Base-by-base conservation (phyloP, 2,329 filamentous ascomycete genomes). In the Albophoma yamanashiensis region DNA sequence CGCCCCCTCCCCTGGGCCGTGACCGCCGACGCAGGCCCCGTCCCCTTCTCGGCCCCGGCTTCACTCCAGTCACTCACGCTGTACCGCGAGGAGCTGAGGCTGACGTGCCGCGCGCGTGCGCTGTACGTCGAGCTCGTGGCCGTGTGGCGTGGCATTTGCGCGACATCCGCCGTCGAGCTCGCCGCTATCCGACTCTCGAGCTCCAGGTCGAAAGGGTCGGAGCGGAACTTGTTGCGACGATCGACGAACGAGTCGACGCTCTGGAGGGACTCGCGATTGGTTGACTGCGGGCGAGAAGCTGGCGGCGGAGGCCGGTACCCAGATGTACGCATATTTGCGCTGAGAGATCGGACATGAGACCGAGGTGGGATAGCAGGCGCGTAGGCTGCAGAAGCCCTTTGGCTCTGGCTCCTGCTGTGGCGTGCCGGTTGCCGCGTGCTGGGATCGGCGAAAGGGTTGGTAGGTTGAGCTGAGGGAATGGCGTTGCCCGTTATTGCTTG, bases 181-280 rank as follows among this genome's bases (percentile, higher is more conserved):
- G 67, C 63, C 43, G 61, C 47, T 12, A 65, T 31, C 9, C 62
- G 65, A 42, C 62, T 63, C 58, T 71, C 68, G 15, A 74, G 63
- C 67, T 87, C 84, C n/a, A 87, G 75, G 64, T 88, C 85, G 66
- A 87, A 87, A 1, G 83, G 84, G 64, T 87, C 84, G 1, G 83
- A 86, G 53, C 83, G 81, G 68, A 85, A 83, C 66, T 83, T 84
- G 66, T 80, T 80, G 59, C 80, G 78, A 20, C 75, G 72, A 7
- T 73, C 76, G 53, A 75, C 76, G 53, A 79, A 75, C n/a, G 75
- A 78, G 40, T 71, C 71, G n/a, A 71, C 67, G 45, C 76, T 80
- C 52, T 67, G 67, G 22, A 67, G 58, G 0, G 73, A 74, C 38
- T 78, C 76, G 47, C 77, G 75, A 65, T 78, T 78, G 11, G 59